Evolutionary conservation across 441 rosid genomes (phyloP).

Genomic region (Metrosideros polymorpha): DNA sequence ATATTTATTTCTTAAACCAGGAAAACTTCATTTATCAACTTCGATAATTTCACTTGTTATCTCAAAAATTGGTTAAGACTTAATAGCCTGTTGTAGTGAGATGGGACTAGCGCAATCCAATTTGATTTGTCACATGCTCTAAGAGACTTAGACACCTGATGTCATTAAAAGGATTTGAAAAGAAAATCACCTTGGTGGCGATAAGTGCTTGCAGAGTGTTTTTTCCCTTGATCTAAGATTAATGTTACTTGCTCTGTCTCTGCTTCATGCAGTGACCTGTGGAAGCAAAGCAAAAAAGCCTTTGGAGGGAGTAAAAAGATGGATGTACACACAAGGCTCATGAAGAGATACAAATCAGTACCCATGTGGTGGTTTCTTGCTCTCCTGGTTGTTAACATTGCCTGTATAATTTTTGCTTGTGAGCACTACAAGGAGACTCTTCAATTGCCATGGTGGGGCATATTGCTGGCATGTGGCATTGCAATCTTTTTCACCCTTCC

Average conservation of each 20-base stretch:
- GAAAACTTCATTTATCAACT: background rate
- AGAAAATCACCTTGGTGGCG: background rate
- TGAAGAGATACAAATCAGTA: constrained; percentile 52
- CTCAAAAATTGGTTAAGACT: background rate
- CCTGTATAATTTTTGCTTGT: constrained; percentile 32
- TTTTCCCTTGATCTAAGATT: background rate
- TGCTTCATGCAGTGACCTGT: constrained; percentile 34
- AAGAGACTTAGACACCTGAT: background rate
- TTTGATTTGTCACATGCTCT: background rate
- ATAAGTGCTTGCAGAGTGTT: background rate
- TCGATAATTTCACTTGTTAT: background rate
- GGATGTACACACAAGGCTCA: constrained; percentile 69
- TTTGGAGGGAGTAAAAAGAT: constrained; percentile 34
- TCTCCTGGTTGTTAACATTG: constrained; percentile 34
- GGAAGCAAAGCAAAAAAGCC: constrained; percentile 44
- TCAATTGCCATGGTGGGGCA: constrained; percentile 93
- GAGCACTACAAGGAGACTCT: constrained; percentile 39
- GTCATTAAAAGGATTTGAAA: background rate
- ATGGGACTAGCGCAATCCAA: background rate
- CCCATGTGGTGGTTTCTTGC: constrained; percentile 62
- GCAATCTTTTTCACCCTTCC: constrained; percentile 63
- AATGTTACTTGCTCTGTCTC: background rate
- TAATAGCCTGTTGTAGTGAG: background rate
- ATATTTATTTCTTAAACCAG: background rate
- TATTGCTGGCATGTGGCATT: constrained; percentile 55